Percentiles rank a stretch among this genome's conserved stretches.
Evolutionary conservation across 192 early-diverging fungal genomes (phyloP).

Genomic region (Umbelopsis sp.): DNA sequence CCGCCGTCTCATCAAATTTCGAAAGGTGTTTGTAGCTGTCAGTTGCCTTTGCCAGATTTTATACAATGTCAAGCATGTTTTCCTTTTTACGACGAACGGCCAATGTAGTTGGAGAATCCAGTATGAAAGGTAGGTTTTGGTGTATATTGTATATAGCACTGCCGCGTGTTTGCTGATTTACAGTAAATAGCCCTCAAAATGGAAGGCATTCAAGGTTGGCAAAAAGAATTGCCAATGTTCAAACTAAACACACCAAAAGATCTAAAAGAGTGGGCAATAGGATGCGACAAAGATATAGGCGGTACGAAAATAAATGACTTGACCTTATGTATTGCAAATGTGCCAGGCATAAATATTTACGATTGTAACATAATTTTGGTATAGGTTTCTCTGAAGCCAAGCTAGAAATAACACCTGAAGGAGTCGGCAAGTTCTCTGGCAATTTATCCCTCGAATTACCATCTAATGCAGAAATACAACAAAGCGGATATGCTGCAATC

Average conservation of each 20-base stretch:
- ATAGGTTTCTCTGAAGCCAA: conserved; percentile 72
- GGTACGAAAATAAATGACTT: conserved; percentile 27
- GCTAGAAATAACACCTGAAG: conserved; percentile 69
- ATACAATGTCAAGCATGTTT: conserved; percentile 24
- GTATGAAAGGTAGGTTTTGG: conserved; percentile 27
- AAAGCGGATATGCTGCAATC: conserved; percentile 92
- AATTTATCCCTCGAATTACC: conserved; percentile 81
- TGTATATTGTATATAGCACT: too few relatives aligned
- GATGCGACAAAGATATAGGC: conserved; percentile 92
- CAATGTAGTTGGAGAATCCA: conserved; percentile 34
- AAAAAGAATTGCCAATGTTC: conserved; percentile 73
- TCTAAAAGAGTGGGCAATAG: conserved; percentile 77
- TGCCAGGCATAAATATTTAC: background rate
- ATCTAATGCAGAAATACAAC: conserved; percentile 65
- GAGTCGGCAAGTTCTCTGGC: conserved; percentile 76
- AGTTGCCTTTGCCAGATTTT: too few relatives aligned
- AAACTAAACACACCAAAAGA: conserved; percentile 62
- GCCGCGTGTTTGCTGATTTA: background rate
- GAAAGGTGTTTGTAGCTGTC: too few relatives aligned
- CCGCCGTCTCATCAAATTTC: too few relatives aligned
- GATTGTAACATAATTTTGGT: conserved; percentile 12
- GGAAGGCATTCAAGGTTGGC: conserved; percentile 60
- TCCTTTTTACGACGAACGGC: conserved; percentile 37
- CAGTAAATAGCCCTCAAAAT: conserved; percentile 28
- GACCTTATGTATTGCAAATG: background rate